Base-by-base conservation (phyloP, 306 rosid species). In the Begonia fuchsioides region DNA sequence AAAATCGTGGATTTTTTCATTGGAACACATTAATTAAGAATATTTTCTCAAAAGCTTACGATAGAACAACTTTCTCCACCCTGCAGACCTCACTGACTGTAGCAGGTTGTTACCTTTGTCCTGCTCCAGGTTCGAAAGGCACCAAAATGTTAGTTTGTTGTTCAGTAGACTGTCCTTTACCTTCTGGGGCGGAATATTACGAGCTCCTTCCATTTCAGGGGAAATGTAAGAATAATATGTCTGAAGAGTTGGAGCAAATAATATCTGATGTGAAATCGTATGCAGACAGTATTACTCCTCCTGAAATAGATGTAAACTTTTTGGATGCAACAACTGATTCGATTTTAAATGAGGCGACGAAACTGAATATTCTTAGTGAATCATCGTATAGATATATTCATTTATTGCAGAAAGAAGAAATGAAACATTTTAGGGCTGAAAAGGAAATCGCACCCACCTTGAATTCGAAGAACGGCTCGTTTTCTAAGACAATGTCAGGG, bases 61-160 rank as follows among this genome's bases (percentile, higher is more conserved):
- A 4, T 20, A 8, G 8, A 26, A 26, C 35, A 26, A 26, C 35
- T 5, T 2, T 10, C 39, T 8, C 47, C 44, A 17, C 39, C 19
- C 5, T 55, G 65, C 59, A 90, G 98, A 85, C 75, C 20, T 90
- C 94, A 55, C 61, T 85, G 43, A 90, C 93, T 12, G 92, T 72
- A 6, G 98, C 82, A 43, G 98, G 94, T 39, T 90, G 98, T 66
- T 90, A 81, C 77, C 83, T 90, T 54, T 81, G 87, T 67, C 98
- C 95, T 5, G 82, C 80, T 61, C 95, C 98, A 5, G 82, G 94
- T 55, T 84, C 95, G 41, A 75, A 38, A 60, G 95, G 95, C 58
- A 73, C 70, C 59, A 75, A 76, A 73, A 69, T 63, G 59, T 47
- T 90, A 65, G 87, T 81, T 51, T 85, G 83, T 54, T 69, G 76